Evolutionary conservation across 1,284 basidiomycete species (phyloP).

Genomic region (Boletellus deceptivus): DNA sequence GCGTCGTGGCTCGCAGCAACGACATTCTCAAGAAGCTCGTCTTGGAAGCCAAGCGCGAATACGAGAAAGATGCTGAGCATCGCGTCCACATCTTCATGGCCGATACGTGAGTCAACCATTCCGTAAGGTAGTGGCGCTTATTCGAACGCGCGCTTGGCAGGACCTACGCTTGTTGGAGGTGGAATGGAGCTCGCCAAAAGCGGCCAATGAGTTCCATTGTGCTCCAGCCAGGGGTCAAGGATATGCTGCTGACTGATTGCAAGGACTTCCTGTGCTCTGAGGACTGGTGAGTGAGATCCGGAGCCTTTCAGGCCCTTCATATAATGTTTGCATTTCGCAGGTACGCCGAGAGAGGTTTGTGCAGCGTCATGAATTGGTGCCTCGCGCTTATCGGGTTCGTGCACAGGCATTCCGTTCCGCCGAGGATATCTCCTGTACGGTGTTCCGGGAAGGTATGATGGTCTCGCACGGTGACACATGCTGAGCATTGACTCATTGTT

Average conservation of each 20-base stretch:
- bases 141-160: slow-evolving; percentile 32
- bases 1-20: slow-evolving; percentile 81
- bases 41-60: slow-evolving; percentile 79
- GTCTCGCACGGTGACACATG: slow-evolving; percentile 3
- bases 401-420: slow-evolving; percentile 77
- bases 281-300: slow-evolving; percentile 60
- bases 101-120: slow-evolving; percentile 62
- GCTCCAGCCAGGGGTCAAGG: slow-evolving; percentile 79
- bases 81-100: slow-evolving; percentile 84
- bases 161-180: slow-evolving; percentile 74
- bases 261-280: slow-evolving; percentile 80
- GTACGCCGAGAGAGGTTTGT: slow-evolving; percentile 80
- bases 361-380: slow-evolving; percentile 17
- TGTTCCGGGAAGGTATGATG: slow-evolving; percentile 71
- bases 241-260: slow-evolving; percentile 82
- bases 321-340: slow-evolving; percentile 37
- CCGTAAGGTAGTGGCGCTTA: slow-evolving; percentile 11
- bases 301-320: slow-evolving; percentile 8
- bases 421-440: slow-evolving; percentile 82
- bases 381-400: slow-evolving; percentile 20
- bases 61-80: slow-evolving; percentile 84
- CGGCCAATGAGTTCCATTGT: slow-evolving; percentile 85
- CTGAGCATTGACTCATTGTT: slow-evolving; percentile 12
- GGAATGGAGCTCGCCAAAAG: slow-evolving; percentile 83
- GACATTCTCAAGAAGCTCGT: slow-evolving; percentile 82